Base-by-base conservation (phyloP, 2,329 filamentous ascomycete species). In the Verticillium isaacii region DNA sequence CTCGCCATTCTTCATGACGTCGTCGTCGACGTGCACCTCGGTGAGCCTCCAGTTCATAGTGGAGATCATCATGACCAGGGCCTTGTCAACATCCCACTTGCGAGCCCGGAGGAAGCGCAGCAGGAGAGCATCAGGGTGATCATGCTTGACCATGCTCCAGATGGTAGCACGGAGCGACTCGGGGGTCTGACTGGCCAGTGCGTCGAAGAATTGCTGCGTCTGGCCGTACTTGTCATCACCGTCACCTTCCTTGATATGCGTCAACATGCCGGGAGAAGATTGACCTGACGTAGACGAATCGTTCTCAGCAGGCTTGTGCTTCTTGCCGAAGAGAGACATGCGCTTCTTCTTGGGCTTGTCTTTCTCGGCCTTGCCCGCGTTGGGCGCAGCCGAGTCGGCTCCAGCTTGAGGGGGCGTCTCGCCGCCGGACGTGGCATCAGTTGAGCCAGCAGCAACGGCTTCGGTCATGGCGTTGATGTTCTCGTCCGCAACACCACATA, bases 51-150 rank as follows among this genome's bases (percentile, higher is more conserved):
- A 99, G 73, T 92, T 90, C 85, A 98, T 91, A 0, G 95, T 97
- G 2, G 92, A 92, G 54, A 99, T 85, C 74, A 97, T 79, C 95
- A 99, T 99, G 67, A 97, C 85, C 32, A 98, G 82, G 4, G 95
- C 95, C 73, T 92, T 93, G 59, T 97, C 89, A 19, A 97, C 88
- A 71, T 99, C 92, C 95, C 95, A 99, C 77, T 96, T 96, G 56
- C 93, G 84, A n/a, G 93, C 93, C 59, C 93, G 84, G 61, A 97
- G 80, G 75, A 96, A 97, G 52, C 93, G 87, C 62, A 97, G 78
- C 17, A 94, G 78, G 19, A 96, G 80, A 2, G 89, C 90, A 76
- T 99, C 95, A 0, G 95, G 95, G 72, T 98, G 87, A 71, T 99
- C 95, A 70, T 95, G 89, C 80, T 98, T 99, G 62, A 94, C 86